Base-by-base conservation (phyloP, 176 grass and related monocot genomes). In the Phyllostachys edulis region DNA sequence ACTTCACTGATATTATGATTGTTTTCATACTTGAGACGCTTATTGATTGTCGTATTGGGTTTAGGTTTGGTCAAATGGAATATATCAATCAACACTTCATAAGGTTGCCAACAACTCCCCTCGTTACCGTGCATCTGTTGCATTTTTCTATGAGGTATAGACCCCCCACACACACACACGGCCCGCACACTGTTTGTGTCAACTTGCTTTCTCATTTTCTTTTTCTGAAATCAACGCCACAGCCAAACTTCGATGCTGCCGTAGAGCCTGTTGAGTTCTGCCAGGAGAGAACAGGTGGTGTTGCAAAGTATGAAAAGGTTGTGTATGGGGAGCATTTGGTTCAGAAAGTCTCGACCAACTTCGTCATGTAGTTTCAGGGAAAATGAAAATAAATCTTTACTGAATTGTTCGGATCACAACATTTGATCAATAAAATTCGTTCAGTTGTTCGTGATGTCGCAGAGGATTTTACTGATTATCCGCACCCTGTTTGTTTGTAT, bases 1-100 rank as follows among this genome's bases (percentile, higher is more conserved):
- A 23, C 0, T 78, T 78, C 4, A 15, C 21, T 65, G 5, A 26
- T 26, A 23, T 65, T 50, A 63, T 75, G 5, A n/a, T 74, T 37
- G 10, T 50, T 21, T 41, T 42, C 37, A 0, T 40, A 26, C 17
- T n/a, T 32, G 18, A 68, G 5, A 13, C 1, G 0, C 41, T 71
- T 63, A 80, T 26, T 80, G 9, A 78, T 50, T 24, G 9, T 24
- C 27, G 2, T 71, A 40, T 52, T 69, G 17, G 11, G 36, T 75
- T 83, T 55, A 98, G 96, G 91, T 98, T 29, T 98, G 89, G 96
- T 90, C 96, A 2, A 95, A 98, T 66, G 96, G 96, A 42, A 79
- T 98, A n/a, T 98, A 95, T 5, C 87, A 94, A 67, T 73, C 96
- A 52, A 98, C 96, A 23, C 89, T 98, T 69, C 96, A 98, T 64